Base-by-base conservation (phyloP, 345 rosid species). In the Brassica napus region DNA sequence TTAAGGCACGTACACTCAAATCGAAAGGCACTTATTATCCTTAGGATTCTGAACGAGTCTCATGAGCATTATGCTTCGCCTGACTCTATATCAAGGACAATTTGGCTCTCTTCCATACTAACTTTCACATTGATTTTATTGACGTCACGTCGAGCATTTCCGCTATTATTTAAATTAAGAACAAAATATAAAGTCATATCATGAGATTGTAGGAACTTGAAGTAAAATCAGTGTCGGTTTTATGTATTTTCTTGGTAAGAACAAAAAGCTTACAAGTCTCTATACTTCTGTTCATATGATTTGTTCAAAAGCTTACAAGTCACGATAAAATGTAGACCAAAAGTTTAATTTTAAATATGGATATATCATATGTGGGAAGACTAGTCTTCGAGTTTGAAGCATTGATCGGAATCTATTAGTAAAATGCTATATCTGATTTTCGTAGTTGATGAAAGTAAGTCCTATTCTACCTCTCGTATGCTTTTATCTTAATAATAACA, bases 91-190 rank as follows among this genome's bases (percentile, higher is more conserved):
- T 65, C 65, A 78, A 26, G 59, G 68, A 24, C 65, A 30, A 55
- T 72, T 78, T 72, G 82, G 72, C 68, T 69, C 60, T 57, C 59
- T 77, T 70, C 70, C 65, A 70, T 63, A 34, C 69, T 39, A 69
- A 31, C 44, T 32, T 70, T 69, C 16, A 15, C 65, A 63, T 9
- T 49, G 7, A 28, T 55, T 42, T 58, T 9, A 35, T 47, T 31
- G 8, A 8, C 16, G 65, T 59, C 74, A 30, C 68, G 44, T 76
- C 55, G 15, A 74, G 34, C 65, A 71, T 8, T 18, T 39, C 57
- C 35, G 42, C 35, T n/a, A 14, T 72, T 39, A 61, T 73, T 39
- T 28, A 2, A 73, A 28, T 28, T 28, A 28, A 24, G n/a, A 72
- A n/a, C 35, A 66, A 55, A 24, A 39, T 68, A 68, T 8, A 71